phyloP scores from a whole-genome alignment of 352 stramenopile genomes.

The Pythium myriotylum region DNA sequence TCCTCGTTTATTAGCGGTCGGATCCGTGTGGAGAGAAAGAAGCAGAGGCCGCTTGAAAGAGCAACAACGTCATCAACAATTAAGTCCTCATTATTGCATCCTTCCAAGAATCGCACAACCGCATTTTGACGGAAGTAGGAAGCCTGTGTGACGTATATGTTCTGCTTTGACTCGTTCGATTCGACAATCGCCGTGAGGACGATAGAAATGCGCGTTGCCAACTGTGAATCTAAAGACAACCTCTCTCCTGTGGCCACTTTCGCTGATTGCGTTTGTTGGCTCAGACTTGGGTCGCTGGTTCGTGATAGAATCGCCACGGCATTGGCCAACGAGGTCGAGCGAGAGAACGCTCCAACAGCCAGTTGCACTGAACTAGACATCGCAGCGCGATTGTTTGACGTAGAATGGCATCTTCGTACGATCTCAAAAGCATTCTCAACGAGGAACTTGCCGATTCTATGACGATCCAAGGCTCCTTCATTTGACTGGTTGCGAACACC shows the following conservation, averaged over 20 bases:
- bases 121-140: background rate
- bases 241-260: background rate
- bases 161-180: slow-evolving; percentile 8
- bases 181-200: slow-evolving; percentile 19
- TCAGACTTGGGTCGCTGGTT: background rate
- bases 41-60: background rate
- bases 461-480: background rate
- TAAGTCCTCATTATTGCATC: background rate
- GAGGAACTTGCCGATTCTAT: slow-evolving; percentile 25
- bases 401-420: background rate
- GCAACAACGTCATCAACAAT: background rate
- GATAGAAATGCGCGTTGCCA: background rate
- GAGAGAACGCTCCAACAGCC: background rate
- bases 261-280: background rate
- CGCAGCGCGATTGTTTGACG: background rate
- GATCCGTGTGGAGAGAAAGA: background rate
- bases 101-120: background rate
- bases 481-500: background rate
- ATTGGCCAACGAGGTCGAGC: background rate
- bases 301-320: slow-evolving; percentile 2
- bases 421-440: slow-evolving; percentile 21
- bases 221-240: background rate
- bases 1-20: background rate
- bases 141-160: background rate
- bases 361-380: no score